Conservation (phyloP, 148 eudicot species). For the Pouteria glomerata region DNA sequence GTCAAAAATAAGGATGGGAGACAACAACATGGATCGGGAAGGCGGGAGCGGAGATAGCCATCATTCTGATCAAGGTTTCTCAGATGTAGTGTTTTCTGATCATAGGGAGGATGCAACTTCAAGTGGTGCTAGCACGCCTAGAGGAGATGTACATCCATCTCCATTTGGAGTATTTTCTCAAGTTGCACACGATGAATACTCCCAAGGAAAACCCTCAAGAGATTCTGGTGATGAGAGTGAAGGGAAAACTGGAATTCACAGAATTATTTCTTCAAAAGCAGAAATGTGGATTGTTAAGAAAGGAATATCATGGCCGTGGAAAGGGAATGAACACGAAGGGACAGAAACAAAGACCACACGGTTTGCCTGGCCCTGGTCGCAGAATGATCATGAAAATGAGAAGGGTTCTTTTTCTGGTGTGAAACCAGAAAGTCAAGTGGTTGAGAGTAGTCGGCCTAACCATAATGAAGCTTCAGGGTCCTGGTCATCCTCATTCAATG, state of each 20-base stretch:
- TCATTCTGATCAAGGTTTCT: constrained; percentile 42
- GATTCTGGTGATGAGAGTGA: constrained; percentile 63
- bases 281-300: constrained; percentile 91
- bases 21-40: constrained; percentile 42
- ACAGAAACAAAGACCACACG: constrained; percentile 47
- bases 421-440: constrained; percentile 45
- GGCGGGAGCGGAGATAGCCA: constrained; percentile 75
- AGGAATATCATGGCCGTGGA: constrained; percentile 78
- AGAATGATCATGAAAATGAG: constrained; percentile 58
- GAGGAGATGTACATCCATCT: too few species aligned
- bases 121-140: constrained; percentile 10
- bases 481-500: constrained; percentile 69
- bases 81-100: constrained; percentile 32
- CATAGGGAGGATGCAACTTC: constrained; percentile 73
- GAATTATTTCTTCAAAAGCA: constrained; percentile 65
- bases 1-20: constrained; percentile 70
- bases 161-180: too few species aligned
- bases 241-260: constrained; percentile 59
- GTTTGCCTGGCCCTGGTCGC: constrained; percentile 61
- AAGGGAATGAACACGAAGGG: constrained; percentile 50
- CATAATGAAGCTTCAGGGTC: constrained; percentile 70
- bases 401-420: constrained; percentile 17
- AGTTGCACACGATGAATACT: too few species aligned
- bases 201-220: neutral
- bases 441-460: constrained; percentile 39